Conservation (phyloP, 106 monocot species). For the Acorus calamus region DNA sequence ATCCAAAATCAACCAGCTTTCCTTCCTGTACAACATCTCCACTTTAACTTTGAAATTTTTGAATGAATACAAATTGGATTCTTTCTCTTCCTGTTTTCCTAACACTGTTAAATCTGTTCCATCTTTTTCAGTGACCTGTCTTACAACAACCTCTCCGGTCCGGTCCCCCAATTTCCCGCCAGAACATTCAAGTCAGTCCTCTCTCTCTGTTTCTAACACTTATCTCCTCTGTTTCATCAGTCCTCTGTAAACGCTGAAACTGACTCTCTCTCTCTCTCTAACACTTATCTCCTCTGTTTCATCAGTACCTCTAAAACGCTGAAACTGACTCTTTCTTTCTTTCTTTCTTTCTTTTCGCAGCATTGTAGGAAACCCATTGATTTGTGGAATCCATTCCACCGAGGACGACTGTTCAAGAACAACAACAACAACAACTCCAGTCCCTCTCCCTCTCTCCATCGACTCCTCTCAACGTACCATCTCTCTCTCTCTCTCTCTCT, state of each 20-base stretch:
- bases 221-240: no score
- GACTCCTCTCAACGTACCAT: slow-evolving; percentile 14
- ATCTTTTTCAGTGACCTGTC: slow-evolving; percentile 66
- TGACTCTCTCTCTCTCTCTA: no score
- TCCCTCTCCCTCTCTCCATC: slow-evolving; percentile 32
- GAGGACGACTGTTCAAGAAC: slow-evolving; percentile 43
- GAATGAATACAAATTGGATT: neutral
- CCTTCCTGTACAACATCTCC: slow-evolving; percentile 56
- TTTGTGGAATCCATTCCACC: slow-evolving; percentile 47
- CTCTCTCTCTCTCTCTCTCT: no score
- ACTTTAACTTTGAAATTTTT: slow-evolving; percentile 3
- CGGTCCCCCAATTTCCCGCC: slow-evolving; percentile 64
- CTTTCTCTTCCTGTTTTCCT: no score
- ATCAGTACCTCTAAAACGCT: no score
- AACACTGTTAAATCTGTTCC: no score
- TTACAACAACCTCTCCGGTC: slow-evolving; percentile 89
- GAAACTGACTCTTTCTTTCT: neutral
- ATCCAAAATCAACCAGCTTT: slow-evolving; percentile 61
- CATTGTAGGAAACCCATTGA: slow-evolving; percentile 70
- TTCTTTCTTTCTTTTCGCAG: slow-evolving; percentile 19
- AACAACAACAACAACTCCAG: slow-evolving; percentile 3
- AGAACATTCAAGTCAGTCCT: slow-evolving; percentile 75
- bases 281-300: no score
- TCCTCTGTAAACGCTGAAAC: no score
- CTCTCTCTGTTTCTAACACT: neutral